phyloP scores from a whole-genome alignment of 768 basidiomycete genomes.

The Collybia mongolica region DNA sequence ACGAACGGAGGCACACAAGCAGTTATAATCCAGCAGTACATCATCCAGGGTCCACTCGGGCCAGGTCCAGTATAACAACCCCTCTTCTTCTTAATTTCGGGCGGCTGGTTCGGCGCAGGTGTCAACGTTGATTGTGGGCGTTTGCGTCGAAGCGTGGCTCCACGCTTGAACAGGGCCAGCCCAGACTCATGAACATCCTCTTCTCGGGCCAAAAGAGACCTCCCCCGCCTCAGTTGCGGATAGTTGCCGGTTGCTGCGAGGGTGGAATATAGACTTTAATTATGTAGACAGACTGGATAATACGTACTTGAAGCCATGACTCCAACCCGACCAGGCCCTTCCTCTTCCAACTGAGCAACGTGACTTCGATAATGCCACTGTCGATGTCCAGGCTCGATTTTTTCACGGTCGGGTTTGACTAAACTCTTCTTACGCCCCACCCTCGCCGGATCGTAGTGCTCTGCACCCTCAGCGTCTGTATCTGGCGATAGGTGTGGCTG shows the following conservation, averaged over 20 bases:
- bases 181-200: slow-evolving; percentile 91
- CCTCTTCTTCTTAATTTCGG: slow-evolving; percentile 38
- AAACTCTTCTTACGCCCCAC: slow-evolving; percentile 88
- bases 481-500: slow-evolving; percentile 28
- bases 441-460: slow-evolving; percentile 43
- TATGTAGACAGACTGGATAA: slow-evolving; percentile 9
- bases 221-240: slow-evolving; percentile 81
- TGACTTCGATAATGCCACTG: slow-evolving; percentile 93
- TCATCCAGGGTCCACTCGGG: slow-evolving; percentile 93
- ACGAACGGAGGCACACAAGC: slow-evolving; percentile 79
- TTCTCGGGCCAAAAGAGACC: slow-evolving; percentile 87
- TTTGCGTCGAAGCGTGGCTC: slow-evolving; percentile 75
- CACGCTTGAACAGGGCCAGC: slow-evolving; percentile 86
- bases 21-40: slow-evolving; percentile 87
- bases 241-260: slow-evolving; percentile 73
- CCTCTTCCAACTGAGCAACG: slow-evolving; percentile 74
- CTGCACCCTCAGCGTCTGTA: slow-evolving; percentile 41
- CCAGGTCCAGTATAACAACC: slow-evolving; percentile 79
- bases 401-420: slow-evolving; percentile 90
- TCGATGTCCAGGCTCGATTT: slow-evolving; percentile 92
- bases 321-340: slow-evolving; percentile 61
- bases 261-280: slow-evolving; percentile 9
- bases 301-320: slow-evolving; percentile 79
- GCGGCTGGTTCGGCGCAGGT: slow-evolving; percentile 29
- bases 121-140: slow-evolving; percentile 45